phyloP scores from a whole-genome alignment of 805 yeast species.

The Sugiyamaella floridensis region DNA sequence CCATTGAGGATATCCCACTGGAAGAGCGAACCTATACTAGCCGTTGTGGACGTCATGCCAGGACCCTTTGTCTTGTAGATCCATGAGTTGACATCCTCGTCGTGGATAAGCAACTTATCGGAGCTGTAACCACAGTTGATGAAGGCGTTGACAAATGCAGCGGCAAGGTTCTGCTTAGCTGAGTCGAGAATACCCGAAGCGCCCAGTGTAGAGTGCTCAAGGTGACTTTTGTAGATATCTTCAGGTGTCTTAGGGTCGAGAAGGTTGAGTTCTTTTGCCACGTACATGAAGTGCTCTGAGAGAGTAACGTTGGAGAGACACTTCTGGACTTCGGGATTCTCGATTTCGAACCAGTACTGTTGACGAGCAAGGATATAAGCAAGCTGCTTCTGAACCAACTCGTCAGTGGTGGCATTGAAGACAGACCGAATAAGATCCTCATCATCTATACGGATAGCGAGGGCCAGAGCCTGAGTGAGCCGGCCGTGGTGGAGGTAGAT shows the following conservation, averaged over 20 bases:
- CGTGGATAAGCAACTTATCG: slow-evolving; percentile 65
- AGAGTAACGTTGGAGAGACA: slow-evolving; percentile 73
- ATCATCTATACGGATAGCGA: slow-evolving; percentile 86
- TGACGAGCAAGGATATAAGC: slow-evolving; percentile 86
- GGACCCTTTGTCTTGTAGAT: slow-evolving; percentile 85
- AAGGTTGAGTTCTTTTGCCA: slow-evolving; percentile 81
- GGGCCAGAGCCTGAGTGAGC: slow-evolving; percentile 80
- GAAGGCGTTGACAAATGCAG: slow-evolving; percentile 89
- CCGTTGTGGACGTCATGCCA: slow-evolving; percentile 89
- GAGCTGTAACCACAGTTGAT: slow-evolving; percentile 85
- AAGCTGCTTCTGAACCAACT: slow-evolving; percentile 70
- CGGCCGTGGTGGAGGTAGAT: slow-evolving; percentile 74
- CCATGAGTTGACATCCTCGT: slow-evolving; percentile 72
- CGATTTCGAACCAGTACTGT: slow-evolving; percentile 64
- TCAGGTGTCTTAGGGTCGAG: slow-evolving; percentile 90
- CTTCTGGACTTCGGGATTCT: slow-evolving; percentile 60
- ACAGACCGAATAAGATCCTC: slow-evolving; percentile 70
- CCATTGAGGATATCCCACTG: slow-evolving; percentile 92
- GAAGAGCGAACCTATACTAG: slow-evolving; percentile 80
- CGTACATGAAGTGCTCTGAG: slow-evolving; percentile 70
- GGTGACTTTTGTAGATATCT: slow-evolving; percentile 85
- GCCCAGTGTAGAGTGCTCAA: slow-evolving; percentile 63
- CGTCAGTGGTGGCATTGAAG: slow-evolving; percentile 72
- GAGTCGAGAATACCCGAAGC: slow-evolving; percentile 60
- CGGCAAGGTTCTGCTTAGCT: slow-evolving; percentile 90